A percentile compares a stretch with the other conserved stretches of the same genome.
Evolutionary conservation across 192 early-diverging fungal species (phyloP).

Genomic region (Nowakowskiella sp.): DNA sequence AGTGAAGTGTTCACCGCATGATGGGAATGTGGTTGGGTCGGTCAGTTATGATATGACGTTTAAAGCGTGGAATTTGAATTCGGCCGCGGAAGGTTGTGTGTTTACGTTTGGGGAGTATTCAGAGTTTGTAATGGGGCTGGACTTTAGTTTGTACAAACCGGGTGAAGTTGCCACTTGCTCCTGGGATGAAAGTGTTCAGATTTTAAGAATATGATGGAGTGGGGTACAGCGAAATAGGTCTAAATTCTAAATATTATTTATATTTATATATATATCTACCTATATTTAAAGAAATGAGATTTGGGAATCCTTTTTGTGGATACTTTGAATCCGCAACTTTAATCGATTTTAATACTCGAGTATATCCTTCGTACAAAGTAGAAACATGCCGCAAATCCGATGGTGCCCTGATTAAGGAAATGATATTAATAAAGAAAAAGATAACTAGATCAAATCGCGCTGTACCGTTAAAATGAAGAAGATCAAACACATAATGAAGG

Average conservation of each 20-base stretch:
- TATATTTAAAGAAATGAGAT: no score
- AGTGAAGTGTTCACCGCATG: conserved; percentile 89
- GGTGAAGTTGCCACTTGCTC: conserved; percentile 87
- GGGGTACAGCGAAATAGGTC: no score
- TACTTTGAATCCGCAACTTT: no score
- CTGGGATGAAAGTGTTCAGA: conserved; percentile 84
- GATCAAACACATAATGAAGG: conserved; percentile 54
- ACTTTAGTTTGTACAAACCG: conserved; percentile 82
- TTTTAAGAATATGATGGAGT: no score
- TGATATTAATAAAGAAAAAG: neutral
- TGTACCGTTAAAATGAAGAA: conserved; percentile 56
- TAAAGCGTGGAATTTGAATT: conserved; percentile 76
- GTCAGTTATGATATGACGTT: conserved; percentile 95
- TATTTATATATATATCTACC: no score
- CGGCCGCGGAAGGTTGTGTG: conserved; percentile 31
- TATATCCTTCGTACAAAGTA: conserved; percentile 69
- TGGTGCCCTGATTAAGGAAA: conserved; percentile 47
- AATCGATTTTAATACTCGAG: conserved; percentile 64
- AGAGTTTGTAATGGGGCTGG: conserved; percentile 95
- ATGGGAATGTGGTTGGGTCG: conserved; percentile 68
- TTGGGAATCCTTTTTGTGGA: no score
- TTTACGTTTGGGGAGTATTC: conserved; percentile 78
- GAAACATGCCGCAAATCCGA: conserved; percentile 68
- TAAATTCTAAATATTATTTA: no score
- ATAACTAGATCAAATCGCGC: no score